Evolutionary conservation across 805 yeast genomes (phyloP), one percentile per base, ranked within the genome.

Genomic region (Starmerella ratchasimensis): DNA sequence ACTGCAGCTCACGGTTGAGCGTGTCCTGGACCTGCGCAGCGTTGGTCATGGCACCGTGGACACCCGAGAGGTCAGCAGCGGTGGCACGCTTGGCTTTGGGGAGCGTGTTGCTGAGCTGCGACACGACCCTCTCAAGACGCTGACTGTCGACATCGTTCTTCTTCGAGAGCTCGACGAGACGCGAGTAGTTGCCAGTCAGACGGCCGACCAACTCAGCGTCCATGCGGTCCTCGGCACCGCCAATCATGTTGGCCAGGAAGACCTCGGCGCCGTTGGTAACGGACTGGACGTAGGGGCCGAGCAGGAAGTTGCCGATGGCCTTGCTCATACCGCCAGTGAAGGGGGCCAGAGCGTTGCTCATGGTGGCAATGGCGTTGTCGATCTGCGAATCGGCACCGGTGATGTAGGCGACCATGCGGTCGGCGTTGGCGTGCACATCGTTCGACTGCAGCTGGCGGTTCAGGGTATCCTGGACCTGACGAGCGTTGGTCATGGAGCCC

Each of bases 331-430:
- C 52, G 25, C 38, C 38, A 21, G 48, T 44, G 28, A 42, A 20
- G 20, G 47, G 47, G 5, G 45, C 43, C 8, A 47, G 43, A 13
- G 47, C 45, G 3, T 38, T 24, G 17, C 41, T 26, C 5, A 39
- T 37, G 20, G 47, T 41, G 7, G 47, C 56, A 23, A 51, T 38
- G 31, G 50, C 48, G 37, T 52, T 53, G 39, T 55, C 58, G 34
- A 50, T 51, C 43, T 53, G 58, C 24, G 55, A 52, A 36, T 54
- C 59, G 20, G 56, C 47, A n/a, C 57, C 58, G 23, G 58, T 51
- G 31, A 55, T 46, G 44, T 18, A 47, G 28, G 49, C 47, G n/a
- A 24, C 33, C 14, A 47, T 20, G 21, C 44, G 45, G 33, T 21
- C 42, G 25, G 22, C 25, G 29, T 28, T 25, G 18, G 42, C 26